A percentile compares a stretch with the other conserved stretches of the same genome.
phyloP scores from a whole-genome alignment of 2,329 filamentous ascomycete genomes.

The Tolypocladium album region DNA sequence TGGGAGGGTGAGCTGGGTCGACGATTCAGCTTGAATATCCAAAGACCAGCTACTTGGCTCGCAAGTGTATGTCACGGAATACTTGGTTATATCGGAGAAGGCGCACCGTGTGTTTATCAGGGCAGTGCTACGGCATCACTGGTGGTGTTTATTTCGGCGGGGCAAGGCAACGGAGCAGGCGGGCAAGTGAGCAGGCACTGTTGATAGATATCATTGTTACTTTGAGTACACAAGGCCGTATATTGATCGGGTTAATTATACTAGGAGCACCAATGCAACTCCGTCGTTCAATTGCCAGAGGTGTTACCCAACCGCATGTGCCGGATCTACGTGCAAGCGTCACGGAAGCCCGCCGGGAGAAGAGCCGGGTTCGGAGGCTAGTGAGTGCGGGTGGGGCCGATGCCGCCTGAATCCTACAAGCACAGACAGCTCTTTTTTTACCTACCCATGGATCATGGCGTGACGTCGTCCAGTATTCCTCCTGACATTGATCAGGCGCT shows the following conservation, averaged over 20 bases:
- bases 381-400: neutral
- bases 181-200: neutral
- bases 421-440: neutral
- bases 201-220: neutral
- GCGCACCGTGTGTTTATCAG: neutral
- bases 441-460: neutral
- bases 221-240: neutral
- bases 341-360: neutral
- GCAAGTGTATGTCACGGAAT: neutral
- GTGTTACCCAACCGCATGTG: neutral
- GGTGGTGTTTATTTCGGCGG: neutral
- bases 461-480: neutral
- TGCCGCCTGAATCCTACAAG: neutral
- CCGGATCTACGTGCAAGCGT: neutral
- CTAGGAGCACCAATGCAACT: neutral
- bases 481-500: neutral
- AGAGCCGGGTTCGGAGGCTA: neutral
- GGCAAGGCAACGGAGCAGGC: neutral
- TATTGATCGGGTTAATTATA: neutral
- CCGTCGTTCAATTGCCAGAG: neutral
- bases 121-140: neutral
- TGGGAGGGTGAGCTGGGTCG: conserved; percentile 4
- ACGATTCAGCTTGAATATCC: neutral
- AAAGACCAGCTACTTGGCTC: neutral
- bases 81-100: neutral